Base-by-base conservation (phyloP, 306 rosid species). In the Prunus mongolica region DNA sequence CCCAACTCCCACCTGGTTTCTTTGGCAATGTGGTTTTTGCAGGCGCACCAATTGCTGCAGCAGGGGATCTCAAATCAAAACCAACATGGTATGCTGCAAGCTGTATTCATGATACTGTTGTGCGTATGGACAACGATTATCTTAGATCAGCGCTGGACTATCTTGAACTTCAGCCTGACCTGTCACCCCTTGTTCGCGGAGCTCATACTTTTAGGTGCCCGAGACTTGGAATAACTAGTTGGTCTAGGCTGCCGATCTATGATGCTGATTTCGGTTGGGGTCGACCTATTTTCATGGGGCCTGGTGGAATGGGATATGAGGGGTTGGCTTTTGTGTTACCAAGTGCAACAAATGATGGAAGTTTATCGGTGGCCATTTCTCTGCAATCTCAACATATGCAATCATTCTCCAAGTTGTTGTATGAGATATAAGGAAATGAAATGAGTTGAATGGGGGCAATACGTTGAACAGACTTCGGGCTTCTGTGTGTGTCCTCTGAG, bases 241-340 rank as follows among this genome's bases (percentile, higher is more conserved):
- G 98, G 98, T 82, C 76, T 9, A 84, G 98, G 81, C 87, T 93
- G 80, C 97, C 98, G 1, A 93, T 91, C n/a, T 92, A 93, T 30
- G 97, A 93, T 46, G 98, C 97, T 67, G 96, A 93, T 57, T 93
- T 93, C 25, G 98, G 98, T 50, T 93, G 96, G 97, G 97, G 98
- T 15, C 81, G 97, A 58, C 98, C 98, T 2, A 89, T 89, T 12
- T 93, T 91, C 81, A 93, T 93, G 97, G 98, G 98, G 28, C 97
- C 98, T 1, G 98, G 92, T 13, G 97, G 93, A 45, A 88, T 93
- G 51, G 83, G 89, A 2, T 93, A 80, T 12, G 98, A 91, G 71
- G 98, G 98, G 2, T 54, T 89, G 3, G 81, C 93, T 44, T 93
- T 82, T 60, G 87, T 91, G 22, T 76, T 91, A 32, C 97, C 98